These are phyloP conservation scores for Cryptosporidium xiaoi DNA, from an alignment of 169 alveolate species.

Conservation along the genomic window DNA sequence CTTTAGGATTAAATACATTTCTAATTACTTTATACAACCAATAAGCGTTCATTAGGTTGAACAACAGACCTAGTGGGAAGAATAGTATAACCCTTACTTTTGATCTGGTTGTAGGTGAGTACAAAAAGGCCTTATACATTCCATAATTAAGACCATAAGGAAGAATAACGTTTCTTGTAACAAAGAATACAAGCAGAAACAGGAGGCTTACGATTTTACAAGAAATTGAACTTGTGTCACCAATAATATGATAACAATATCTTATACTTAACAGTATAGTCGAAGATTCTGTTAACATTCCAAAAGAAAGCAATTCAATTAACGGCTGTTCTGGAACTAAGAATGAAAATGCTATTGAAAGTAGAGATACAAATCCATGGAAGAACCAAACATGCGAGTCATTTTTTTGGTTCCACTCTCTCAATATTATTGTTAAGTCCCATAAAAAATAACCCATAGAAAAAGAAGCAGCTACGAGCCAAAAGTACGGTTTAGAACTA, in stretches of 20 bases:
- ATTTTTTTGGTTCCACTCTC: conserved; percentile 60
- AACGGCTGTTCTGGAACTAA: conserved; percentile 49
- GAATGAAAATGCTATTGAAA: conserved; percentile 30
- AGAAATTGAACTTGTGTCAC: conserved; percentile 38
- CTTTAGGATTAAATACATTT: conserved; percentile 59
- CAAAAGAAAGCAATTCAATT: conserved; percentile 46
- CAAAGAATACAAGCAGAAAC: conserved; percentile 47
- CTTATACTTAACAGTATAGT: conserved; percentile 56
- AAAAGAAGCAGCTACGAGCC: conserved; percentile 34
- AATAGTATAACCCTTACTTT: conserved; percentile 8
- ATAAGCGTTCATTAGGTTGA: conserved; percentile 48
- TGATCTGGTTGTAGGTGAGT: conserved; percentile 46
- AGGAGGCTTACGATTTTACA: conserved; percentile 48
- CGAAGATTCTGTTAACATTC: conserved; percentile 61
- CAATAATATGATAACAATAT: conserved; percentile 62
- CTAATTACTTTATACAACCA: conserved; percentile 59
- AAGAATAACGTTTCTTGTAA: conserved; percentile 53
- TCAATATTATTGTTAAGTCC: conserved; percentile 47
- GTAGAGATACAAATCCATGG: conserved; percentile 61
- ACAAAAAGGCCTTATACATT: conserved; percentile 28
- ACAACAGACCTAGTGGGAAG: conserved; percentile 60
- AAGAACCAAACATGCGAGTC: conserved; percentile 71
- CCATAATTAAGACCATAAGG: conserved; percentile 36
- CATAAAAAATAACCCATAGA: conserved; percentile 72
- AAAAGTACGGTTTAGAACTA: conserved; percentile 49